Percentiles rank a stretch among this genome's conserved stretches.
Evolutionary conservation across 805 yeast species (phyloP).

Genomic region (Cyberlindnera mycetangii): DNA sequence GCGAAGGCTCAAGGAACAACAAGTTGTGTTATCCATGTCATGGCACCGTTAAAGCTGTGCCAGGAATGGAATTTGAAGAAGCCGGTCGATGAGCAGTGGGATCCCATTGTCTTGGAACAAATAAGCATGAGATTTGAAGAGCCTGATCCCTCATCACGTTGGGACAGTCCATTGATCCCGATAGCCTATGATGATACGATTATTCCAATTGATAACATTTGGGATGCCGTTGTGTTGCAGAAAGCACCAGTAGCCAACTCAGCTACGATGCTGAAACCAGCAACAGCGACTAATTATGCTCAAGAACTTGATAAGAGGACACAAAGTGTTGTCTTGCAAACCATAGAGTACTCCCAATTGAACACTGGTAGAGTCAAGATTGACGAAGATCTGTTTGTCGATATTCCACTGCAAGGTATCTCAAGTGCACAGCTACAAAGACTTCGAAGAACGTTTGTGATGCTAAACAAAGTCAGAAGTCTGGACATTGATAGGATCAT

Average conservation of each 20-base stretch:
- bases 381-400: slow-evolving; percentile 45
- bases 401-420: slow-evolving; percentile 59
- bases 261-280: slow-evolving; percentile 81
- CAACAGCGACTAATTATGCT: slow-evolving; percentile 69
- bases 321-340: slow-evolving; percentile 55
- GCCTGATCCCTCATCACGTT: slow-evolving; percentile 78
- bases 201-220: slow-evolving; percentile 64
- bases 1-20: slow-evolving; percentile 82
- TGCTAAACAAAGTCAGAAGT: slow-evolving; percentile 74
- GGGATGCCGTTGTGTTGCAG: slow-evolving; percentile 51
- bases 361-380: slow-evolving; percentile 37
- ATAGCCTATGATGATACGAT: slow-evolving; percentile 51
- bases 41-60: slow-evolving; percentile 64
- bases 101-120: slow-evolving; percentile 57
- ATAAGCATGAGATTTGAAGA: slow-evolving; percentile 88
- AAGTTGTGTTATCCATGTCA: slow-evolving; percentile 76
- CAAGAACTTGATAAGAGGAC: slow-evolving; percentile 77
- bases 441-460: slow-evolving; percentile 77
- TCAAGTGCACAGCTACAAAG: slow-evolving; percentile 80
- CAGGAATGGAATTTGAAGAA: slow-evolving; percentile 53
- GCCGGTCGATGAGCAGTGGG: slow-evolving; percentile 48
- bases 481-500: slow-evolving; percentile 67
- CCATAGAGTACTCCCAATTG: slow-evolving; percentile 61
- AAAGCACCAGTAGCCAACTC: slow-evolving; percentile 75
- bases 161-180: slow-evolving; percentile 92